phyloP scores from a whole-genome alignment of 306 rosid species.

The Lablab purpureus region DNA sequence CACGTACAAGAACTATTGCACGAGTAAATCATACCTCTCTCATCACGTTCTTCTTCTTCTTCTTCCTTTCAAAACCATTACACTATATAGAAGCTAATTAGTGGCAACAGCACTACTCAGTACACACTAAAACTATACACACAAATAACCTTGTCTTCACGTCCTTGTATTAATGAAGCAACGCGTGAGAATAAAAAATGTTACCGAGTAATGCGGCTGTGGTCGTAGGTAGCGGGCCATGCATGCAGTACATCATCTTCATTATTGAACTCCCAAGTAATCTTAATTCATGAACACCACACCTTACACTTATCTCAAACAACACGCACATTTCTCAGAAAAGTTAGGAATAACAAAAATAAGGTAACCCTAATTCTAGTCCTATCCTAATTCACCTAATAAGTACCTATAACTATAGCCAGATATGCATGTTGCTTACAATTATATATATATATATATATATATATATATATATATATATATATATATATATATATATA shows the following conservation, averaged over 20 bases:
- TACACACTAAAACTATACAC: neutral
- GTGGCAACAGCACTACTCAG: neutral
- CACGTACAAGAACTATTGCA: neutral
- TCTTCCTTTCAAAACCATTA: neutral
- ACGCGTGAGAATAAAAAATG: conserved; percentile 24
- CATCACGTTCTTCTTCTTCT: neutral
- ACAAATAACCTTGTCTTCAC: neutral
- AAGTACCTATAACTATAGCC: conserved; percentile 2
- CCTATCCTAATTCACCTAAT: conserved; percentile 22
- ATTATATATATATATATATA: no score
- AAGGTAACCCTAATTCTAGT: neutral
- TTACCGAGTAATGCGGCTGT: conserved; percentile 44
- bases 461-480: no score
- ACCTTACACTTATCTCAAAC: conserved; percentile 2
- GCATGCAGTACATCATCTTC: neutral
- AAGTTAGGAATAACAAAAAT: conserved; percentile 23
- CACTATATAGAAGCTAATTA: neutral
- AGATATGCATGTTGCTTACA: conserved; percentile 2
- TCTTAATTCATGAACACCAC: neutral
- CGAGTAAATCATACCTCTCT: conserved; percentile 7
- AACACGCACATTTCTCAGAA: neutral
- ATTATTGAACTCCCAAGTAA: conserved; percentile 35
- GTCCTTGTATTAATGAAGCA: conserved; percentile 11
- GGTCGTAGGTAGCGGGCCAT: conserved; percentile 41
- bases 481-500: no score